phyloP scores from a whole-genome alignment of 441 rosid genomes.

The Erysimum cheiri region DNA sequence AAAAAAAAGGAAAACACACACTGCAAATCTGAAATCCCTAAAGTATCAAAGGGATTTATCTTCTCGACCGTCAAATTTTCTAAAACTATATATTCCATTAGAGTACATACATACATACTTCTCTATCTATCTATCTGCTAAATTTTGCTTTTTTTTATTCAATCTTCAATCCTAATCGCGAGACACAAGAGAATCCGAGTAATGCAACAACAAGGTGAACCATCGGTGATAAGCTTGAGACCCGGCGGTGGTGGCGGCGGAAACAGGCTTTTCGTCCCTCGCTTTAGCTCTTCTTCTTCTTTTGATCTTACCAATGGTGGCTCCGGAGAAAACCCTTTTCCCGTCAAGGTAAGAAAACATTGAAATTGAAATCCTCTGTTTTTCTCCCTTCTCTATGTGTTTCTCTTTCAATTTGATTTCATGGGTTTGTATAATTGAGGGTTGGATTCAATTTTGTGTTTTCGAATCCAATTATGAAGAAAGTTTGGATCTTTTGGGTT shows the following conservation, averaged over 20 bases:
- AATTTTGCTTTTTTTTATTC: not conserved
- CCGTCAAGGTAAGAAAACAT: conserved; percentile 43
- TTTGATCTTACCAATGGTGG: conserved; percentile 70
- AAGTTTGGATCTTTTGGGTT: conserved; percentile 9
- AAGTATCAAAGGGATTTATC: not conserved
- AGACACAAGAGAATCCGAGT: conserved; percentile 12
- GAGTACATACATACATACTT: not conserved
- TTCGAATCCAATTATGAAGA: not conserved
- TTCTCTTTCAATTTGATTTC: not conserved
- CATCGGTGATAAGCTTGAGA: conserved; percentile 85
- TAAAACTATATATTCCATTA: no score
- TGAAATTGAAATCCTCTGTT: conserved; percentile 15
- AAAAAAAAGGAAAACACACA: no score
- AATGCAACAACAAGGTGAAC: conserved; percentile 64
- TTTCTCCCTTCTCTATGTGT: not conserved
- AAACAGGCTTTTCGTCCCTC: conserved; percentile 60
- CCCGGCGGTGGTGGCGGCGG: conserved; percentile 78
- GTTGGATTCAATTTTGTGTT: not conserved
- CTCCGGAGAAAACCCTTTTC: conserved; percentile 31
- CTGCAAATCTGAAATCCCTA: no score
- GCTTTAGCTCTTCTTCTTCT: conserved; percentile 53
- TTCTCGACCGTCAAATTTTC: not conserved
- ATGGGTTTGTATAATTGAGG: conserved; percentile 4
- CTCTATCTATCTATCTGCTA: conserved; percentile 5
- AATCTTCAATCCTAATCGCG: not conserved